Conservation (phyloP, 2,329 filamentous ascomycete species). For the Tolypocladium tropicale region DNA sequence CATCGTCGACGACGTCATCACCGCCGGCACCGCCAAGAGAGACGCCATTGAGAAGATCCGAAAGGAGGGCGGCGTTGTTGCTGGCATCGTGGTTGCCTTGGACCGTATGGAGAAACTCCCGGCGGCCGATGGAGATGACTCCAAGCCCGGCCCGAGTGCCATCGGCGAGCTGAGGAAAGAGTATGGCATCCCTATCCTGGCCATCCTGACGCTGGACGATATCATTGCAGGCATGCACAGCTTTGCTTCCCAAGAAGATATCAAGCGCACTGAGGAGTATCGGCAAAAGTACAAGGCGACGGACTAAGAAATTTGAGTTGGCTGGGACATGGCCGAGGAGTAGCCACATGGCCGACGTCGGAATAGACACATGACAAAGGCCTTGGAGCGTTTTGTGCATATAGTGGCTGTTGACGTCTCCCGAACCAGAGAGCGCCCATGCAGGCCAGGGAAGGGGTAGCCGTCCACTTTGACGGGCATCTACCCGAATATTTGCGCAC, state of each 20-base stretch:
- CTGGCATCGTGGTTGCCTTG: constrained; percentile 79
- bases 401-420: background rate
- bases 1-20: constrained; percentile 95
- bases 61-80: constrained; percentile 72
- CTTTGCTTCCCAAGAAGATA: constrained; percentile 50
- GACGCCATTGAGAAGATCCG: constrained; percentile 87
- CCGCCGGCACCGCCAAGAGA: constrained; percentile 85
- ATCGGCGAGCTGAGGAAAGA: constrained; percentile 79
- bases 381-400: background rate
- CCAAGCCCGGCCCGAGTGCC: constrained; percentile 62
- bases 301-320: constrained; percentile 26
- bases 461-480: too few relatives aligned
- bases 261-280: constrained; percentile 64
- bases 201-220: constrained; percentile 77
- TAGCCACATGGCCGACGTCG: background rate
- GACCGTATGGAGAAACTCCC: constrained; percentile 80
- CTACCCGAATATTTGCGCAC: background rate
- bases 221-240: constrained; percentile 60
- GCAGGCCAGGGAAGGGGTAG: background rate
- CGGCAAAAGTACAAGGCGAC: constrained; percentile 53
- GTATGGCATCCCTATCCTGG: constrained; percentile 71
- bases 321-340: background rate
- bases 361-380: background rate
- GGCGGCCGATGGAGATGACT: constrained; percentile 52
- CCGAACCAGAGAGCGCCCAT: background rate